Evolutionary conservation across 306 rosid species (phyloP), one percentile per base, ranked within the genome.

Genomic region (Calophaca sinica): DNA sequence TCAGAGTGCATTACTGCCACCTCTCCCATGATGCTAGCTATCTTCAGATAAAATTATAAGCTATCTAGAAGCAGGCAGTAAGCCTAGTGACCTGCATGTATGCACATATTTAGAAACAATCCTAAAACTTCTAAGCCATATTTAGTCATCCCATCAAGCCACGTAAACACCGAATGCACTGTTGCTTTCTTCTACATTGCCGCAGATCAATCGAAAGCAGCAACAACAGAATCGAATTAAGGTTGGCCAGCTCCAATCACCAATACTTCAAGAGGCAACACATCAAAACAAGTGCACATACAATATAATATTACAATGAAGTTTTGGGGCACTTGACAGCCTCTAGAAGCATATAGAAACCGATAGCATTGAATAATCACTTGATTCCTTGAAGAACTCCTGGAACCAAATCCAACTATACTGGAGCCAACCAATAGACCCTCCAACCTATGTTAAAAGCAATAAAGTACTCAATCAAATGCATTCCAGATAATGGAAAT

Each of bases 361-460:
- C 84, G 80, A 69, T 80, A 63, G 81, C 75, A 73, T 81, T 62
- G 84, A 88, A 83, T 71, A 83, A 84, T 83, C 96, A 77, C 89
- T 88, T 86, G 93, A 86, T 70, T 87, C 81, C 91, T 84, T 79
- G 89, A 83, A 85, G 88, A 85, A 88, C 89, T 89, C 80, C 80
- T 69, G 55, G 86, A 88, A 87, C 84, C 92, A 87, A 85, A 80
- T 88, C 87, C 94, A 87, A 85, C 87, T 91, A 89, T 77, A 88
- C 79, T 86, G 88, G 86, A 85, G 76, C 79, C 76, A 76, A 75
- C 61, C 90, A 86, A 79, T 78, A 82, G 84, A 81, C 70, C 79
- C 86, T 85, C 87, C 94, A 82, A 94, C 98, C 98, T 94, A 94
- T 81, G 85, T 88, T 89, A 78, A 84, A 86, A 94, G 89, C 87